These are phyloP conservation scores for Kalmusia sp. DNA, from an alignment of 2,329 filamentous ascomycete species.

Conservation along the genomic window DNA sequence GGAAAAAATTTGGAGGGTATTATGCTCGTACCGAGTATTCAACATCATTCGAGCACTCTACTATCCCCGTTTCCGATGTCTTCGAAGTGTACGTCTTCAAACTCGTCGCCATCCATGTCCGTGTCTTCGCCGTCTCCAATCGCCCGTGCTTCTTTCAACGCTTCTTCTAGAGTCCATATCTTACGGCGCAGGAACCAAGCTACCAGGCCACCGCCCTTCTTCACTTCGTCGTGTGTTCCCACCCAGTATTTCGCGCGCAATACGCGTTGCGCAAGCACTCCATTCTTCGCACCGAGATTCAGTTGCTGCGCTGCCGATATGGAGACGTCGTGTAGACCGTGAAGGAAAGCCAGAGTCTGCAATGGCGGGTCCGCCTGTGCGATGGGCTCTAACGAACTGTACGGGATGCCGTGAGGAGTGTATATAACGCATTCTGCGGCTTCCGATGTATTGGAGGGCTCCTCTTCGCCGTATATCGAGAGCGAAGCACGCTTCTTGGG, in stretches of 20 bases:
- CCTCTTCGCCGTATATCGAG: constrained; percentile 38
- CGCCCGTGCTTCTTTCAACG: constrained; percentile 55
- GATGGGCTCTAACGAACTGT: constrained; percentile 55
- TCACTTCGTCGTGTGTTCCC: constrained; percentile 70
- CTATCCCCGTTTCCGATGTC: constrained; percentile 65
- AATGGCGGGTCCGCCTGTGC: constrained; percentile 55
- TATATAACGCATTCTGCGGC: constrained; percentile 66
- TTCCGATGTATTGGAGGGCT: constrained; percentile 21
- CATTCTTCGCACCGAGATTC: constrained; percentile 70
- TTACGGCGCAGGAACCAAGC: constrained; percentile 56
- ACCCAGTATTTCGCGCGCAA: constrained; percentile 68
- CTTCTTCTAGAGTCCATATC: constrained; percentile 52
- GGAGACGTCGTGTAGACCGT: constrained; percentile 70
- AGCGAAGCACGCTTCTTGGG: constrained; percentile 41
- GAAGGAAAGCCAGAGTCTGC: constrained; percentile 64
- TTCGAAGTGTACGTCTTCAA: constrained; percentile 56
- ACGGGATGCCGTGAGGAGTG: constrained; percentile 67
- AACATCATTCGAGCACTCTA: constrained; percentile 57
- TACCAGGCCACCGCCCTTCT: constrained; percentile 65
- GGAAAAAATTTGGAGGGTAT: no score
- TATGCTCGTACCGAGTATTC: no score
- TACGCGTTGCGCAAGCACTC: constrained; percentile 61
- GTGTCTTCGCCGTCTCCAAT: constrained; percentile 50
- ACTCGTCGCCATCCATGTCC: constrained; percentile 37
- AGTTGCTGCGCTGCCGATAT: constrained; percentile 61